A percentile compares a stretch with the other conserved stretches of the same genome.
Conservation (phyloP, 345 rosid genomes). For the Geranium rotundifolium region DNA sequence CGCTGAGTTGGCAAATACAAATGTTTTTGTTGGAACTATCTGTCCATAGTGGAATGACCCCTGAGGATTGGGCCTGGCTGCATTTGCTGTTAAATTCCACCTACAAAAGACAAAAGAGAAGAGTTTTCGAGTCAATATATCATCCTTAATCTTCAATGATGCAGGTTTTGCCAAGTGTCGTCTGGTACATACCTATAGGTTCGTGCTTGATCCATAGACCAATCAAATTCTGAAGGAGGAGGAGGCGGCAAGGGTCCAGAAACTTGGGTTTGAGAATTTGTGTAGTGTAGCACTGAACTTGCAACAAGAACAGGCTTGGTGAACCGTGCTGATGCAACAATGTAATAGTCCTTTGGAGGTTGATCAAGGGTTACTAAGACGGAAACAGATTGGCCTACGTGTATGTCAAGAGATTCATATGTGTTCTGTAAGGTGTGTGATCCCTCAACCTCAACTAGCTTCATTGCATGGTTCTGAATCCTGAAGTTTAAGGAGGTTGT, state of each 20-base stretch:
- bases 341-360: conserved; percentile 68
- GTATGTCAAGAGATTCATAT: conserved; percentile 79
- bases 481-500: conserved; percentile 64
- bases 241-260: conserved; percentile 58
- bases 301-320: conserved; percentile 28
- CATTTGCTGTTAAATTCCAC: conserved; percentile 88
- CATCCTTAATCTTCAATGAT: background rate
- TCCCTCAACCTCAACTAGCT: conserved; percentile 88
- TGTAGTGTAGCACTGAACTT: conserved; percentile 52
- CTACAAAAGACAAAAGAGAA: conserved; percentile 12
- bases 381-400: conserved; percentile 77
- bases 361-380: conserved; percentile 66
- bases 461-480: conserved; percentile 71
- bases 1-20: conserved; percentile 58
- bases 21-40: conserved; percentile 39
- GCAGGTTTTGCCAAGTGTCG: background rate
- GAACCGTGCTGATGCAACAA: conserved; percentile 65
- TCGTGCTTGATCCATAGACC: conserved; percentile 89
- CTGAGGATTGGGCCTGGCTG: conserved; percentile 97
- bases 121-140: background rate
- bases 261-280: conserved; percentile 43
- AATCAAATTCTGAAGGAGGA: conserved; percentile 33
- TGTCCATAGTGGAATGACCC: conserved; percentile 85
- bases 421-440: conserved; percentile 60
- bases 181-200: conserved; percentile 43